Evolutionary conservation across 2,329 filamentous ascomycete genomes (phyloP).

Genomic region (Trichocomaceae sp.): DNA sequence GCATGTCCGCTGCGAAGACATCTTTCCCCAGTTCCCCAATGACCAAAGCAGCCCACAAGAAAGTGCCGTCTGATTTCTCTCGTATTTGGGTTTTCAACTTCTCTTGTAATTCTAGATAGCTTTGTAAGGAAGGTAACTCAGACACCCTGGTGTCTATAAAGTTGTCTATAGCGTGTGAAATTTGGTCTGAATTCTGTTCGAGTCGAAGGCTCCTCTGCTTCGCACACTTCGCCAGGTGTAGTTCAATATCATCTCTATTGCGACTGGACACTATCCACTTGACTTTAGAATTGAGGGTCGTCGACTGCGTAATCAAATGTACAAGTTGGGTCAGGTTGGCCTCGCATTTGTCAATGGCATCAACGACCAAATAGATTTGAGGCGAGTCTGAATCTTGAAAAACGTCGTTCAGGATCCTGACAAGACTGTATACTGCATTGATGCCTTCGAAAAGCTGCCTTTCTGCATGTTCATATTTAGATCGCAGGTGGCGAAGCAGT

Average conservation of each 20-base stretch:
- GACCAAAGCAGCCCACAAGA: conserved; percentile 42
- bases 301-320: conserved; percentile 22
- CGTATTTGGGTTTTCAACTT: conserved; percentile 20
- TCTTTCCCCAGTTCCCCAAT: conserved; percentile 25
- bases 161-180: conserved; percentile 28
- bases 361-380: conserved; percentile 34
- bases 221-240: not conserved
- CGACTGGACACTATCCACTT: conserved; percentile 10
- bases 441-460: conserved; percentile 33
- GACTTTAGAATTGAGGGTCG: not conserved
- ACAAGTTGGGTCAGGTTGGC: conserved; percentile 27
- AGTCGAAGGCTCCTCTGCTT: conserved; percentile 22
- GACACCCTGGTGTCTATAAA: conserved; percentile 35
- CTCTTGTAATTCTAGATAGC: conserved; percentile 19
- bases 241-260: conserved; percentile 7
- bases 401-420: conserved; percentile 33
- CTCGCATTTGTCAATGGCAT: conserved; percentile 43
- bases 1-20: conserved; percentile 13
- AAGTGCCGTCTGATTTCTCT: conserved; percentile 35
- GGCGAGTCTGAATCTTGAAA: conserved; percentile 27
- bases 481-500: conserved; percentile 25
- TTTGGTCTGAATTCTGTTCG: conserved; percentile 26
- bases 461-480: conserved; percentile 29
- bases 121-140: conserved; percentile 21
- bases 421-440: conserved; percentile 32